phyloP scores from a whole-genome alignment of 495 filamentous ascomycete species.

The Penicillium goetzii region DNA sequence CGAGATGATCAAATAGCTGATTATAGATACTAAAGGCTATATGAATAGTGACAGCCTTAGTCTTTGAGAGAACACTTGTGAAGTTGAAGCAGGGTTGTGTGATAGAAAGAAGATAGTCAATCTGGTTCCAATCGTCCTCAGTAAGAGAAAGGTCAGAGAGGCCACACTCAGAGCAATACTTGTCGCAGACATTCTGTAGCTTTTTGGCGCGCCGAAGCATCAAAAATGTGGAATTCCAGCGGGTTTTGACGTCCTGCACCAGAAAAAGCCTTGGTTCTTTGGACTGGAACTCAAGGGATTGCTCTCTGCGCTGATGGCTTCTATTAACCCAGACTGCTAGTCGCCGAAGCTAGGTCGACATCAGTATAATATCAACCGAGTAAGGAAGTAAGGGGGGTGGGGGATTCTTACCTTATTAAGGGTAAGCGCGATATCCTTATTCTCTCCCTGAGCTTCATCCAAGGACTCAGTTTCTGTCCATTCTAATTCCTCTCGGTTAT shows the following conservation, averaged over 20 bases:
- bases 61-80: slow-evolving; percentile 18
- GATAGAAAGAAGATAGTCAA: slow-evolving; percentile 30
- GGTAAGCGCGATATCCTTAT: too few relatives aligned
- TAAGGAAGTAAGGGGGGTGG: too few relatives aligned
- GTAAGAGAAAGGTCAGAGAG: too few relatives aligned
- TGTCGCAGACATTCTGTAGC: too few relatives aligned
- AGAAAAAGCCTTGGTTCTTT: slow-evolving; percentile 25
- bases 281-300: slow-evolving; percentile 11
- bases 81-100: slow-evolving; percentile 21
- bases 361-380: background rate
- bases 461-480: slow-evolving; percentile 8
- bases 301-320: background rate
- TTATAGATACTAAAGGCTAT: too few relatives aligned
- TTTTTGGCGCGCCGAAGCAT: slow-evolving; percentile 28
- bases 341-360: background rate
- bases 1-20: too few relatives aligned
- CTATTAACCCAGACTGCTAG: slow-evolving; percentile 14
- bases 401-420: too few relatives aligned
- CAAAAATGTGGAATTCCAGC: slow-evolving; percentile 1
- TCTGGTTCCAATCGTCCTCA: slow-evolving; percentile 23
- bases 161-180: too few relatives aligned
- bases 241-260: slow-evolving; percentile 27
- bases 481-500: slow-evolving; percentile 12
- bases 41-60: slow-evolving; percentile 24
- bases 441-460: background rate